Base-by-base conservation (phyloP, 2,329 filamentous ascomycete genomes). In the Onygenales sp. region DNA sequence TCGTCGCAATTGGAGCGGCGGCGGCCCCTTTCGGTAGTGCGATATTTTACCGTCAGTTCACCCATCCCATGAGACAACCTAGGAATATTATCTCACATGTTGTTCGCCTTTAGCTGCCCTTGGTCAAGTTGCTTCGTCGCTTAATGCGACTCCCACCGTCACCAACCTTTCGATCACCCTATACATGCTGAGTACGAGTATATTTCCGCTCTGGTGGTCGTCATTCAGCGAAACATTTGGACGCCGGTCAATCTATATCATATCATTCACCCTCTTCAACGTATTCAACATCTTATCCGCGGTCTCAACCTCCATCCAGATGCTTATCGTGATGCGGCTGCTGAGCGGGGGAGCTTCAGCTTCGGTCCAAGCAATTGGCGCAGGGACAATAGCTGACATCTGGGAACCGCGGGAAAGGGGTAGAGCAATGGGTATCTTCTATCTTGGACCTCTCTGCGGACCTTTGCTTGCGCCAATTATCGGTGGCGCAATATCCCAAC, bases 151-250 rank as follows among this genome's bases (percentile, higher is more conserved):
- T 0, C 69, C 80, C 11, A 86, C 86, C 1, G 72, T 88, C 13
- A 82, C 84, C 53, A 94, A 93, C 66, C 64, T 93, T 54, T 85
- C 85, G 0, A 80, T 93, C 0, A 85, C 88, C 0, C 69, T 92
- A 54, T 93, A 91, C 66, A 89, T 93, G 87, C 75, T 93, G 4
- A 75, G 80, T 60, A 89, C 93, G 87, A 81, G 83, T 53, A 88
- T 93, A 44, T 92, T 90, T 60, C 89, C 89, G 0, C 75, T 94
- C 0, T 93, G 88, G 88, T 93, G 87, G 87, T 89, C 85, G 1
- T 85, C 84, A 1, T 90, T 93, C 63, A 89, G 85, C 7, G 89
- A 93, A 61, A 71, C 71, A 3, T 64, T 77, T 1, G 89, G 89
- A 10, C 81, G 89, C 42, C 81, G 89, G 21, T 84, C 82, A n/a